Conservation (phyloP, 2,329 filamentous ascomycete species). For the Acephala macrosclerotiorum region DNA sequence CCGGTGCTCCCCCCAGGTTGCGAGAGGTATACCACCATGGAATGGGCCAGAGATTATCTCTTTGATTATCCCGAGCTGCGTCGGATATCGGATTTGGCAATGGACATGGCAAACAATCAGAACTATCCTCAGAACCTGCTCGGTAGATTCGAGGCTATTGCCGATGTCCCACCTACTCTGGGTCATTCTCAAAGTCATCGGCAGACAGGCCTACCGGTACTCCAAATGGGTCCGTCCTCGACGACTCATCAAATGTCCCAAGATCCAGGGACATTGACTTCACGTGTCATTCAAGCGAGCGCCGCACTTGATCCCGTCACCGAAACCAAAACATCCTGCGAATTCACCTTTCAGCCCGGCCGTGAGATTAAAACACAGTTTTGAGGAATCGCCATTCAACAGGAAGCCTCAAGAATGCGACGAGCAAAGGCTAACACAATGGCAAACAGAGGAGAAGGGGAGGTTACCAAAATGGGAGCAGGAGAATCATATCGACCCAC, state of each 20-base stretch:
- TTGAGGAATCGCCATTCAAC: neutral
- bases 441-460: constrained; percentile 41
- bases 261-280: neutral
- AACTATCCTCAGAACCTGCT: no score
- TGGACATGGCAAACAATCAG: no score
- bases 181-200: no score
- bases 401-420: neutral
- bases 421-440: constrained; percentile 22
- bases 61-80: neutral
- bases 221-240: neutral
- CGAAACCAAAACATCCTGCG: neutral
- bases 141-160: no score
- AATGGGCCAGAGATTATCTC: neutral
- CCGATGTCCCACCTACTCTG: no score
- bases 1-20: neutral
- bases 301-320: neutral
- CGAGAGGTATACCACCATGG: neutral
- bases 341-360: neutral
- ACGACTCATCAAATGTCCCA: neutral
- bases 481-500: constrained; percentile 45
- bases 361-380: neutral
- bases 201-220: no score
- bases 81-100: no score
- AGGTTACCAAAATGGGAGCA: constrained; percentile 43
- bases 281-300: neutral